Evolutionary conservation across 139 green algal species (phyloP).

Genomic region (Diplosphaera chodatii): DNA sequence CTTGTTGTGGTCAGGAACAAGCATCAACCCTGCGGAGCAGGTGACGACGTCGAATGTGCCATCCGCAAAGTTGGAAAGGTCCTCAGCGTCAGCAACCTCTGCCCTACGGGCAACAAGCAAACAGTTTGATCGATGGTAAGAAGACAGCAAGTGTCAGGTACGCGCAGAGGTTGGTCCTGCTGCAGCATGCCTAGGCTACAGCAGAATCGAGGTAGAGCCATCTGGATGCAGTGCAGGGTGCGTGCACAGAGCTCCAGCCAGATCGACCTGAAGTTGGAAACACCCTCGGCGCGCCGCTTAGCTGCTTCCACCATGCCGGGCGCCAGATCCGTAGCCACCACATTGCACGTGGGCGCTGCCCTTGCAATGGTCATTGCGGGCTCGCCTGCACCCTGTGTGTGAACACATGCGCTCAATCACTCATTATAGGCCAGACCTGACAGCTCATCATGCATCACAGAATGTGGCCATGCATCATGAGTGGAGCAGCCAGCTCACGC

Average conservation of each 20-base stretch:
- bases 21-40: slow-evolving; percentile 7
- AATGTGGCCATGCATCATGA: too few relatives aligned
- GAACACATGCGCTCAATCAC: not conserved
- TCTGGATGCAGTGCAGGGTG: too few relatives aligned
- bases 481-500: too few relatives aligned
- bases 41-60: slow-evolving; percentile 12
- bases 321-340: not conserved
- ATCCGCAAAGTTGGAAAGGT: slow-evolving; percentile 2
- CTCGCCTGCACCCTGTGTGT: not conserved
- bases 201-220: too few relatives aligned
- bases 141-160: too few relatives aligned
- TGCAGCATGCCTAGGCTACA: too few relatives aligned
- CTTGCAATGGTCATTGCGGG: not conserved
- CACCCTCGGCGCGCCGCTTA: not conserved
- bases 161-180: too few relatives aligned
- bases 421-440: too few relatives aligned
- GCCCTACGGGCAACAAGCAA: not conserved
- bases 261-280: not conserved
- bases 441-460: too few relatives aligned
- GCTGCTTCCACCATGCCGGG: not conserved
- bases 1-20: not conserved
- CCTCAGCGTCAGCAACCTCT: slow-evolving; percentile 15
- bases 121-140: too few relatives aligned
- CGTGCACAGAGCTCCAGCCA: too few relatives aligned
- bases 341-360: too few relatives aligned